Base-by-base conservation (phyloP, 2,329 filamentous ascomycete species). In the Aspergillus udagawae region DNA sequence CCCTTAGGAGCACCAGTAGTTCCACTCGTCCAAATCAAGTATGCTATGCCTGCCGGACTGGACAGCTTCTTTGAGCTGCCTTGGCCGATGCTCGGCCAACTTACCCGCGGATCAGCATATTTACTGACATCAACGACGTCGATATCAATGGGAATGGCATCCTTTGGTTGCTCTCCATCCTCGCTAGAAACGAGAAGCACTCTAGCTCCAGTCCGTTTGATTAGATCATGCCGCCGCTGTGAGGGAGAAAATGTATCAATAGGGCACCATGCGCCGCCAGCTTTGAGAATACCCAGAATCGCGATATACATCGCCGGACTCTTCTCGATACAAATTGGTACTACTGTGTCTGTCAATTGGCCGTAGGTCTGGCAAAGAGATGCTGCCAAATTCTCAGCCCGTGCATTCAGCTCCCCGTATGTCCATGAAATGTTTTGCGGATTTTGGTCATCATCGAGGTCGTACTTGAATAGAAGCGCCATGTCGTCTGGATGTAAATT, bases 231-330 rank as follows among this genome's bases (percentile, higher is more conserved):
- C n/a, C 72, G 73, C 48, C 75, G 66, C 52, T 71, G 71, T 10
- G 70, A 32, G 17, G 75, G 74, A 20, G 73, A 75, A 5, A 71
- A 71, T 9, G 73, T 67, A 58, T 77, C 75, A 28, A 78, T 72
- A 0, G 75, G 74, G 56, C 71, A 77, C 69, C 73, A 77, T 1
- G 74, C 76, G 21, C 65, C 72, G 1, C 77, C 77, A 28, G 75
- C 71, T 57, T 79, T 79, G 50, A 79, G 61, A 25, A 75, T 70
- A 28, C 70, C 76, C 6, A 79, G 62, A 25, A 78, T 73, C n/a
- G 76, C 68, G 20, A 78, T 67, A 55, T 76, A 77, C 17, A 70
- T 38, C 9, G 72, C 69, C 3, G 73, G 67, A 49, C 70, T 72
- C 54, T 73, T 72, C 23, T 75, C 67, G 61, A 78, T 76, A 38